These are phyloP conservation scores for Voacanga thouarsii DNA, from an alignment of 257 asterid genomes.

Conservation along the genomic window DNA sequence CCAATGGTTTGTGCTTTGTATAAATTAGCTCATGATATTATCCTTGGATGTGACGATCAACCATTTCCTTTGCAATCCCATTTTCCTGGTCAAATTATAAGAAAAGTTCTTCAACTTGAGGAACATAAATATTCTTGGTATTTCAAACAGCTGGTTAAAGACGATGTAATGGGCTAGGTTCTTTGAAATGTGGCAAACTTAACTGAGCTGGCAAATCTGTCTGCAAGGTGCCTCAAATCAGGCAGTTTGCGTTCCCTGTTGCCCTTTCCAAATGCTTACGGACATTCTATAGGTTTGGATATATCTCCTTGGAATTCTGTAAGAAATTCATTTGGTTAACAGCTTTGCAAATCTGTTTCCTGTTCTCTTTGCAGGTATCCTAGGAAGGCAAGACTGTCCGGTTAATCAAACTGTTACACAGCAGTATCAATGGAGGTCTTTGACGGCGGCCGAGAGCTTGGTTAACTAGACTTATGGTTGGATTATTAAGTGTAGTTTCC, in stretches of 20 bases:
- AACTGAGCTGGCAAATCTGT: not conserved
- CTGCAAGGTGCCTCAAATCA: not conserved
- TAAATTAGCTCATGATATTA: not conserved
- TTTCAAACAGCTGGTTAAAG: not conserved
- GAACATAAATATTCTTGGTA: not conserved
- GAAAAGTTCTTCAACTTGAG: not conserved
- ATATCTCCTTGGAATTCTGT: not conserved
- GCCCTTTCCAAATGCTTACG: not conserved
- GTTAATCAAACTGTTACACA: not conserved
- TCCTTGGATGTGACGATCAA: not conserved
- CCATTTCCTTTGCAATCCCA: not conserved
- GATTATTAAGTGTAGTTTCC: not conserved
- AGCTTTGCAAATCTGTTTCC: not conserved
- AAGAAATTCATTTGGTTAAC: not conserved
- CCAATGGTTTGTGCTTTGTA: not conserved
- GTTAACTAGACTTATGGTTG: not conserved
- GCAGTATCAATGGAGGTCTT: not conserved
- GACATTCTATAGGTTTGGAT: not conserved
- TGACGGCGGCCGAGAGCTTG: not conserved
- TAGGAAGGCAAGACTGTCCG: not conserved
- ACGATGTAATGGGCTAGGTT: not conserved
- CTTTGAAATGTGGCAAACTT: not conserved
- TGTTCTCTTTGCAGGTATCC: conserved; percentile 6
- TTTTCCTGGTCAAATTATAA: too few species aligned
- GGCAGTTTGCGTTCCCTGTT: not conserved